A percentile compares a stretch with the other conserved stretches of the same genome.
Evolutionary conservation across 805 yeast species (phyloP).

Genomic region (Isabelozyma pseudorhagii): DNA sequence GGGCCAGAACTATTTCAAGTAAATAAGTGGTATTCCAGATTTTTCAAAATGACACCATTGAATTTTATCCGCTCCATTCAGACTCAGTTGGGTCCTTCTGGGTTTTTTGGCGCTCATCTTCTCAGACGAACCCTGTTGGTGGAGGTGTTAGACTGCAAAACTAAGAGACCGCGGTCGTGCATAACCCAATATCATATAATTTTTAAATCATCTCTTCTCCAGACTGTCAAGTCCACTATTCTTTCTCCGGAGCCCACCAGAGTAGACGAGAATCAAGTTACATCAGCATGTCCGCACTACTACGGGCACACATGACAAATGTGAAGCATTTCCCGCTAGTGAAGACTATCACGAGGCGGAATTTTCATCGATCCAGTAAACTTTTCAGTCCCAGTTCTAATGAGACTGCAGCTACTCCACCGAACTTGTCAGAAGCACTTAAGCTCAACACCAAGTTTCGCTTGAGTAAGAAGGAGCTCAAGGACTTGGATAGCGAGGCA

Average conservation of each 20-base stretch:
- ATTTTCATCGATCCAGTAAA: neutral
- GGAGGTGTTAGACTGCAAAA: too few species aligned
- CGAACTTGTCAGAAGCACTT: neutral
- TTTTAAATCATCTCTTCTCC: neutral
- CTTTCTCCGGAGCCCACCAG: neutral
- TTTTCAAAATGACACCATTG: too few species aligned
- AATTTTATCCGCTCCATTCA: too few species aligned
- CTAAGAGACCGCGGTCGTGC: neutral
- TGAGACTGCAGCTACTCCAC: neutral
- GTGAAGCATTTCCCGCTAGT: neutral
- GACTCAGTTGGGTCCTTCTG: too few species aligned
- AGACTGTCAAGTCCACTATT: neutral
- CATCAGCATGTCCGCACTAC: neutral
- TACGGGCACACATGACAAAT: neutral
- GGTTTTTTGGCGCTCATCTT: too few species aligned
- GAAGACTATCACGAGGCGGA: neutral
- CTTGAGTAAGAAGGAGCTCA: neutral
- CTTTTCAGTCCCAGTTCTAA: neutral
- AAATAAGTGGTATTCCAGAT: too few species aligned
- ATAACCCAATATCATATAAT: neutral
- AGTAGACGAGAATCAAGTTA: neutral
- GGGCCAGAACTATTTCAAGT: too few species aligned
- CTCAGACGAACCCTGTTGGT: too few species aligned
- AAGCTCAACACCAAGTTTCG: constrained; percentile 1
- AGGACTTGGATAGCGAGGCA: neutral